Percentiles rank a stretch among this genome's conserved stretches.
These are phyloP conservation scores for Dioscorea alata DNA, from an alignment of 106 monocot genomes.

Conservation along the genomic window DNA sequence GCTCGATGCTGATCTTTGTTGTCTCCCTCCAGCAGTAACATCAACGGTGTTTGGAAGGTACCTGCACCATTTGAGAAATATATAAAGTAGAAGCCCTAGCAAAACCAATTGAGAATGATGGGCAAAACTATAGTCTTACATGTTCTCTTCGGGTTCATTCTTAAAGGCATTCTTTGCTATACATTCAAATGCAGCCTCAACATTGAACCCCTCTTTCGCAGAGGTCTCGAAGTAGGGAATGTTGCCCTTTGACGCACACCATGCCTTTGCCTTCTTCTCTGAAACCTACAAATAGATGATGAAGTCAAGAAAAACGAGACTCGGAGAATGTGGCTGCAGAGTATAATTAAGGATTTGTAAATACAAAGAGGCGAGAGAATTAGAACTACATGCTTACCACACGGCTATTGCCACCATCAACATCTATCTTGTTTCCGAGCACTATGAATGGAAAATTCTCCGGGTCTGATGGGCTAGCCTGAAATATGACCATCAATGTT, in stretches of 20 bases:
- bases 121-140: conserved; percentile 35
- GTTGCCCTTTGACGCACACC: conserved; percentile 84
- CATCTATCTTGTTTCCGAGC: conserved; percentile 81
- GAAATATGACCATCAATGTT: conserved; percentile 4
- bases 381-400: conserved; percentile 33
- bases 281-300: conserved; percentile 45
- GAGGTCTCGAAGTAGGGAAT: conserved; percentile 91
- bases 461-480: conserved; percentile 82
- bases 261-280: conserved; percentile 75
- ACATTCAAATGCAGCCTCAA: conserved; percentile 78
- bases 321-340: no score
- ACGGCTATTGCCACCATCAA: conserved; percentile 84
- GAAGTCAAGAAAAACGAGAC: no score
- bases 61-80: conserved; percentile 16
- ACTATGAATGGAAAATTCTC: conserved; percentile 85
- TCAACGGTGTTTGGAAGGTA: conserved; percentile 75
- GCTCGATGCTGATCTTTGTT: conserved; percentile 34
- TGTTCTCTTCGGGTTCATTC: conserved; percentile 84
- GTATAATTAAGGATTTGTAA: not conserved
- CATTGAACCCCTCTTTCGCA: conserved; percentile 87
- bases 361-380: not conserved
- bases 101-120: not conserved
- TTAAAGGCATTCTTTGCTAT: conserved; percentile 80
- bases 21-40: conserved; percentile 39
- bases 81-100: not conserved